phyloP scores from a whole-genome alignment of 2,329 filamentous ascomycete genomes.

The Harringtonia aguacate region DNA sequence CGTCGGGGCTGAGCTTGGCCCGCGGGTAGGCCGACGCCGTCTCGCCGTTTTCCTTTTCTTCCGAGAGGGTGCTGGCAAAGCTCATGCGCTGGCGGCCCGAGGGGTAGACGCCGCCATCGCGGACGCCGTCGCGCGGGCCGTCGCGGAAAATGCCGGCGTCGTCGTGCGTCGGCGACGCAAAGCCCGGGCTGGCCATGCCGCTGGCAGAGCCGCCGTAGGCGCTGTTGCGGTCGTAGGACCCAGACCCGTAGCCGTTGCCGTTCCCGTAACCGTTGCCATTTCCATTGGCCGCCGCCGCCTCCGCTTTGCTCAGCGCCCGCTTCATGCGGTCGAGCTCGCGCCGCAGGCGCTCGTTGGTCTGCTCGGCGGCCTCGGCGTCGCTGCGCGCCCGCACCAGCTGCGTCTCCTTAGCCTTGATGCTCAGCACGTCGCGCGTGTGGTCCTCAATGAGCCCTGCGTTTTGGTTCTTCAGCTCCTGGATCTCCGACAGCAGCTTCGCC shows the following conservation, averaged over 20 bases:
- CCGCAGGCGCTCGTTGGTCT: constrained; percentile 71
- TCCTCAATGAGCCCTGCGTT: constrained; percentile 96
- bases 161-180: constrained; percentile 44
- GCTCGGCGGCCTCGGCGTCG: constrained; percentile 81
- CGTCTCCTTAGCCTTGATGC: constrained; percentile 97
- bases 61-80: constrained; percentile 54
- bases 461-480: constrained; percentile 91
- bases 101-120: too few relatives aligned
- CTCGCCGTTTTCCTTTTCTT: constrained; percentile 68
- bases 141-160: constrained; percentile 52
- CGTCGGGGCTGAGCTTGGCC: constrained; percentile 44
- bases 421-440: constrained; percentile 87
- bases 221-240: background rate
- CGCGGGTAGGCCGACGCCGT: constrained; percentile 25
- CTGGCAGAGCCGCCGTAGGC: constrained; percentile 10
- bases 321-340: constrained; percentile 90
- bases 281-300: constrained; percentile 27
- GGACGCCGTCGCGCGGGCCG: too few relatives aligned
- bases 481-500: constrained; percentile 70
- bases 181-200: constrained; percentile 18
- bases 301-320: constrained; percentile 61
- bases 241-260: background rate
- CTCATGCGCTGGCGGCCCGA: constrained; percentile 42
- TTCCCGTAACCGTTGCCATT: background rate
- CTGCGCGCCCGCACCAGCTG: constrained; percentile 86